Base-by-base conservation (phyloP, 2,329 filamentous ascomycete species). In the Phoma sp. region DNA sequence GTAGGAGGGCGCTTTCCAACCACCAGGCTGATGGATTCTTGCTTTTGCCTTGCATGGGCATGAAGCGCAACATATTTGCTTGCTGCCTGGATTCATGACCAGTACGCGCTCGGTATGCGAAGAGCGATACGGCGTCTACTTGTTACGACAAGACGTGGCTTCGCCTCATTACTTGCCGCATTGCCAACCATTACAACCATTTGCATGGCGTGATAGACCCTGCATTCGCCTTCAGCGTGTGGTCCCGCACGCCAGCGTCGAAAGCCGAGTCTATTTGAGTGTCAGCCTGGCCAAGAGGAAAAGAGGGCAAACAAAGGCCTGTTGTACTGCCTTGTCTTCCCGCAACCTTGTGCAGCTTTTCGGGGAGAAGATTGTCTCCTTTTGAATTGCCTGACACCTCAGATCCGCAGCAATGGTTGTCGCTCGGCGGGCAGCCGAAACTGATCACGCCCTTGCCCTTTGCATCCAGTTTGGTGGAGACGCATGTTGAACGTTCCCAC, bases 401-500 rank as follows among this genome's bases (percentile, higher is more conserved):
- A 28, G 47, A 38, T 28, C 53, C 50, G 49, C 47, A 42, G 21
- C 37, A 30, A 45, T 37, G 51, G 42, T 48, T 17, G 40, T 28
- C 32, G 47, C 36, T 46, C 18, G 20, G 36, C 14, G 33, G 33
- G 43, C 45, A 48, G 34, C 40, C 43, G 52, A 40, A 36, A 17
- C 18, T 49, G 34, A 47, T 45, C 42, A 34, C 30, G 23, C 40
- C 48, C 40, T 53, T 55, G 49, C 36, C 56, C 29, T 55, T 53
- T 42, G 25, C 30, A 45, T 47, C 56, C 47, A 56, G 43, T 46
- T 52, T 32, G 49, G 62, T 58, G 58, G 60, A 57, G 57, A 61
- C 59, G 51, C 47, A 61, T 23, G 40, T 36, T 47, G 60, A 64
- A 62, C 62, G 57, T 59, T 64, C 55, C 52, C 61, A 57, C 56